Base-by-base conservation (phyloP, 345 rosid genomes). In the Salix caprea region DNA sequence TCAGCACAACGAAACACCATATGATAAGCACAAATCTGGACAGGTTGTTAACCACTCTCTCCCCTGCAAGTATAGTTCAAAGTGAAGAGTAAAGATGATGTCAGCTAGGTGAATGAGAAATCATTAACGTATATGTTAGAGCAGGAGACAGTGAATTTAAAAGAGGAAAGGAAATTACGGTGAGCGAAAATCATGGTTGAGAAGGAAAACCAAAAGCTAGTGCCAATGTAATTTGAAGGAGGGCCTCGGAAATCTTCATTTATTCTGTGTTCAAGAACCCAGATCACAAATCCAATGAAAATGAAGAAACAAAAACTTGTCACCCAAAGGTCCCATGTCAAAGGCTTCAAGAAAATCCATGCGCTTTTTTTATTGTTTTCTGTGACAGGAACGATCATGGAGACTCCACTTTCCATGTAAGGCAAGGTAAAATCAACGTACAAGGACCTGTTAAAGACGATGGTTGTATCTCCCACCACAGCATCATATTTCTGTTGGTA, bases 181-280 rank as follows among this genome's bases (percentile, higher is more conserved):
- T 83, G 87, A 0, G 92, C 88, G 58, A 88, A 89, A n/a, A 86
- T 87, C 86, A 91, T 78, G 61, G 85, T 93, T 0, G 96, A 87
- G 88, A 93, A 92, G 56, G 98, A 88, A 72, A 91, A 94, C 92
- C 94, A 92, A 62, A 90, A 15, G 71, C 86, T 80, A 0, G 89
- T 86, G 54, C 92, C 88, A 10, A 69, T 76, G 77, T 91, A 92
- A 73, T 88, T 50, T 0, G 37, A 36, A 67, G 70, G 65, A 1
- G 90, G 89, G 14, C 97, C 98, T 0, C 77, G 74, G 19, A 92
- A 92, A 52, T 91, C 97, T 48, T 85, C 78, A 67, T 91, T 92
- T 15, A 89, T 79, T 67, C 89, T 82, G 23, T 90, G 94, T 68
- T 94, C 94, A 19, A 94, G 89, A 18, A 87, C 69, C 98, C 97